Conservation (phyloP, 2,329 filamentous ascomycete genomes). For the Phialophora verrucosa region DNA sequence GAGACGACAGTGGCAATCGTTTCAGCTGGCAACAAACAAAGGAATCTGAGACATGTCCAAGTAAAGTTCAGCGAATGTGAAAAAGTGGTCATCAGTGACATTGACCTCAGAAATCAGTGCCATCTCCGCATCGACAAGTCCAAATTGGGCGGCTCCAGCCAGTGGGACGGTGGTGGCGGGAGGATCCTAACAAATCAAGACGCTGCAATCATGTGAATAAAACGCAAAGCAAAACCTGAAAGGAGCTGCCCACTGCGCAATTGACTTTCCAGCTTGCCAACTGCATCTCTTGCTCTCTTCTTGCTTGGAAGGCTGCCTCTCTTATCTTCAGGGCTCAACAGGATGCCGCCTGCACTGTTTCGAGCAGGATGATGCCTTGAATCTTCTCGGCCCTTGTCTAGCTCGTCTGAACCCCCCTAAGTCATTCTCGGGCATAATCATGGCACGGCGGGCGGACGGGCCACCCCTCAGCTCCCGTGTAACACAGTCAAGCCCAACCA, state of each 20-base stretch:
- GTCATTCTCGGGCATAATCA: conserved; percentile 2
- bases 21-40: conserved; percentile 8
- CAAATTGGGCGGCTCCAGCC: not conserved
- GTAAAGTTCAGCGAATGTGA: not conserved
- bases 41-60: conserved; percentile 25
- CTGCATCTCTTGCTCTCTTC: not conserved
- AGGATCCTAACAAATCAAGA: not conserved
- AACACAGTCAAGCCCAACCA: conserved; percentile 4
- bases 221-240: not conserved
- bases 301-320: not conserved
- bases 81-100: not conserved
- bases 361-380: not conserved
- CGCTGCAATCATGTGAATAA: not conserved
- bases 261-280: not conserved
- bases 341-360: no score
- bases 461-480: conserved; percentile 21
- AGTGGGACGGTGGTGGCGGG: not conserved
- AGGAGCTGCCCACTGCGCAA: not conserved
- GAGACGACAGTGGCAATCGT: not conserved
- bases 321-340: not conserved
- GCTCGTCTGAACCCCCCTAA: not conserved
- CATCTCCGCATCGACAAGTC: not conserved
- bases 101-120: not conserved
- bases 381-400: conserved; percentile 4
- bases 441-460: not conserved